These are phyloP conservation scores for Amesomyces nigricolor DNA, from an alignment of 2,329 filamentous ascomycete genomes.

Conservation along the genomic window DNA sequence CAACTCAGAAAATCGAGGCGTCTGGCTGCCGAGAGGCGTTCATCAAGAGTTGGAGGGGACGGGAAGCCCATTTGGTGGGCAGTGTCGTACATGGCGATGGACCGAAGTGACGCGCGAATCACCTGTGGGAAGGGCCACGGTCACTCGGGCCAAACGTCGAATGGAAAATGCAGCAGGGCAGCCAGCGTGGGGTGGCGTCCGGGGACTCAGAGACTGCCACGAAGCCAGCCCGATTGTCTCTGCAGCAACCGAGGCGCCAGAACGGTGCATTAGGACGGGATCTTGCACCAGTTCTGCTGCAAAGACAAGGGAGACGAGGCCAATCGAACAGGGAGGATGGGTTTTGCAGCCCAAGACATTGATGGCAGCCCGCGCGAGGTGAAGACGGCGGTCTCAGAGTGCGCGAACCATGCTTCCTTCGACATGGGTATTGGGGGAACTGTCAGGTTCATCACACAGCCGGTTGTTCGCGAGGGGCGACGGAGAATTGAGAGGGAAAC, in stretches of 20 bases:
- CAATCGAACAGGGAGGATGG: slow-evolving; percentile 13
- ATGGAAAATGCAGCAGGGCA: slow-evolving; percentile 22
- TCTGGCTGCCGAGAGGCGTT: neutral
- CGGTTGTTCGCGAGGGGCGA: too few relatives aligned
- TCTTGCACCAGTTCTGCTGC: slow-evolving; percentile 7
- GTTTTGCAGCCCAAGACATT: slow-evolving; percentile 3
- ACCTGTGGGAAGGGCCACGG: slow-evolving; percentile 1
- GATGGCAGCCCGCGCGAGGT: neutral
- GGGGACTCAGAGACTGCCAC: slow-evolving; percentile 30
- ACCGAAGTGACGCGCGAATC: slow-evolving; percentile 8
- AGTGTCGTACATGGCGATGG: neutral
- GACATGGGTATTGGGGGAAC: neutral
- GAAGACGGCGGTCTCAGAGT: too few relatives aligned
- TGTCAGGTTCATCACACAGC: too few relatives aligned
- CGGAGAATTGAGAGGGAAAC: too few relatives aligned
- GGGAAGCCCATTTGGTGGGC: neutral
- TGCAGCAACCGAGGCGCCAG: slow-evolving; percentile 14
- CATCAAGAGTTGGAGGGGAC: neutral
- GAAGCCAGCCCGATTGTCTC: slow-evolving; percentile 24
- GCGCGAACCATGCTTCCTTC: neutral
- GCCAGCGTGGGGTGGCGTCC: slow-evolving; percentile 7
- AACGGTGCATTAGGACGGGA: slow-evolving; percentile 23
- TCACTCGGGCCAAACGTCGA: slow-evolving; percentile 2
- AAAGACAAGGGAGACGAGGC: slow-evolving; percentile 6
- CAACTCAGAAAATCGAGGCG: slow-evolving; percentile 14